Percentiles rank a stretch among this genome's conserved stretches.
phyloP scores from a whole-genome alignment of 176 grass and related monocot species.

The Aechmea fasciata region DNA sequence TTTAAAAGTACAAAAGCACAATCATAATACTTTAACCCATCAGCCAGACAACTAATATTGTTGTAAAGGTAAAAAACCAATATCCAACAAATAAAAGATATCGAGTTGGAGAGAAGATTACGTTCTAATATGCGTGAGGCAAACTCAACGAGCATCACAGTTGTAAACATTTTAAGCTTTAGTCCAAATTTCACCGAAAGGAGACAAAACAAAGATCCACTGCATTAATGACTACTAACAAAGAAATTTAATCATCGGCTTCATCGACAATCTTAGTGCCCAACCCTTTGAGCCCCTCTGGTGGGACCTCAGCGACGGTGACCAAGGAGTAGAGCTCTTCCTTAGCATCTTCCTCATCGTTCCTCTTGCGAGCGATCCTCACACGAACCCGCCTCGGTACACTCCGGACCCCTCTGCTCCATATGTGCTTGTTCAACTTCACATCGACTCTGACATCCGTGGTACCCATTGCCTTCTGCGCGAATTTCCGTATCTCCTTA shows the following conservation, averaged over 20 bases:
- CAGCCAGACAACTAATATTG: too few relatives aligned
- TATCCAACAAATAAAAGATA: too few relatives aligned
- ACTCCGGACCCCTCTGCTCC: constrained; percentile 87
- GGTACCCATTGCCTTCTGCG: constrained; percentile 82
- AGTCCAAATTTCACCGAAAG: neutral
- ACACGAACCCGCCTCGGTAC: constrained; percentile 64
- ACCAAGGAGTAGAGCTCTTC: constrained; percentile 80
- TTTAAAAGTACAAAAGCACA: too few relatives aligned
- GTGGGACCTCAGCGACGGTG: constrained; percentile 53
- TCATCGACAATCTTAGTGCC: constrained; percentile 68
- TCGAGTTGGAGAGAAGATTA: too few relatives aligned
- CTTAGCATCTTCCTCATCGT: constrained; percentile 75
- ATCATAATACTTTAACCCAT: too few relatives aligned
- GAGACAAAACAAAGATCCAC: neutral
- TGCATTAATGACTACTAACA: constrained; percentile 19
- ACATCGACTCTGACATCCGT: constrained; percentile 57
- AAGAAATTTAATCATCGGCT: constrained; percentile 32
- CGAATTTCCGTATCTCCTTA: constrained; percentile 76
- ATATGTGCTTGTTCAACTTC: constrained; percentile 90
- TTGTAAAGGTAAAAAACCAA: too few relatives aligned
- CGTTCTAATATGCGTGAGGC: neutral
- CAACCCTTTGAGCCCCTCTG: constrained; percentile 74
- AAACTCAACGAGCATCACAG: neutral
- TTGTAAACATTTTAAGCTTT: neutral
- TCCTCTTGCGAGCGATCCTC: constrained; percentile 70